These are phyloP conservation scores for Calocybe indica DNA, from an alignment of 768 basidiomycete genomes.

Conservation along the genomic window DNA sequence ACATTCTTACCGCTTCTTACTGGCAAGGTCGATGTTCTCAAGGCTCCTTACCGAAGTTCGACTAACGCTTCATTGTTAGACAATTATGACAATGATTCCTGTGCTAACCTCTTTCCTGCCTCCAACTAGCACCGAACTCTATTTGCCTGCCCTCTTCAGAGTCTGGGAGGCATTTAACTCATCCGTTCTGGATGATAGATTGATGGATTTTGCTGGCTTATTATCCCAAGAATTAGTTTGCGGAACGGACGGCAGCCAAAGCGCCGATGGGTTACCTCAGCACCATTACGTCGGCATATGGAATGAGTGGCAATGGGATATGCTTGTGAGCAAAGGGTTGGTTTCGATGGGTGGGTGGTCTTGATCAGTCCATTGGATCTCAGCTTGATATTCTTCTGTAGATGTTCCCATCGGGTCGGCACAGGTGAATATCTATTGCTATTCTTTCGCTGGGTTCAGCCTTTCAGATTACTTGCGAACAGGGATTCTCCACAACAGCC, in stretches of 20 bases:
- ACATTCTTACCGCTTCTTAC: conserved; percentile 69
- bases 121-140: conserved; percentile 55
- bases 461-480: conserved; percentile 4
- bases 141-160: conserved; percentile 66
- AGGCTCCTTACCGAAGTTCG: neutral
- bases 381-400: conserved; percentile 16
- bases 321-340: conserved; percentile 78
- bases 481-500: conserved; percentile 63
- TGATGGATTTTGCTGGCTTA: conserved; percentile 65
- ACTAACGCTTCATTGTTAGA: conserved; percentile 29
- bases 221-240: conserved; percentile 68
- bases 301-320: conserved; percentile 76
- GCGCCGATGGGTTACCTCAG: conserved; percentile 51
- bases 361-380: neutral
- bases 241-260: conserved; percentile 48
- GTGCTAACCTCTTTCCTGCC: conserved; percentile 78
- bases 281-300: conserved; percentile 76
- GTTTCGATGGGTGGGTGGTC: conserved; percentile 62
- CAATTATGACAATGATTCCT: conserved; percentile 63
- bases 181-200: conserved; percentile 63
- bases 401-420: conserved; percentile 70
- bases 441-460: neutral
- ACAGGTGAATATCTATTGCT: conserved; percentile 34
- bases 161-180: conserved; percentile 81
- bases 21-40: conserved; percentile 47